Conservation (phyloP, 495 filamentous ascomycete genomes). For the Echria macrotheca region DNA sequence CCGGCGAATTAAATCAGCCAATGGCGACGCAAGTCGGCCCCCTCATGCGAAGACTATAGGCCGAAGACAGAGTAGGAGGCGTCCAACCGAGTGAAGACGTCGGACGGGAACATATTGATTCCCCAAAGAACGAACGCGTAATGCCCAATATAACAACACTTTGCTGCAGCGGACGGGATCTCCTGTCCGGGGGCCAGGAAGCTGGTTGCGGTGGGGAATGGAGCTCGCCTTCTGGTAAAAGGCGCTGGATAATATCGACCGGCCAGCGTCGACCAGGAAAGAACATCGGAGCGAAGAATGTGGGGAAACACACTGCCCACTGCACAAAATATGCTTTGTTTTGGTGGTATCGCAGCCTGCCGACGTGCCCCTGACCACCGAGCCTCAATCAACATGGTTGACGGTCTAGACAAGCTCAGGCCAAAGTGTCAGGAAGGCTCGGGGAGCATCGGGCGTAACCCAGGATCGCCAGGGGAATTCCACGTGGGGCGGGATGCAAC, state of each 20-base stretch:
- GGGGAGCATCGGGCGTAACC: no score
- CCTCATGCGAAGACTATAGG: slow-evolving; percentile 19
- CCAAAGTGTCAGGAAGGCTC: no score
- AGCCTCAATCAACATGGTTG: no score
- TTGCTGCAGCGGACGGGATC: slow-evolving; percentile 14
- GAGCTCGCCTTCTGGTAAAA: slow-evolving; percentile 27
- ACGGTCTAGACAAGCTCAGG: background rate
- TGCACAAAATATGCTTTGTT: no score
- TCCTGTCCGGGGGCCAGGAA: slow-evolving; percentile 20
- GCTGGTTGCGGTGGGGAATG: slow-evolving; percentile 22
- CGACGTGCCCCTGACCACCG: no score
- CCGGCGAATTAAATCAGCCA: slow-evolving; percentile 16
- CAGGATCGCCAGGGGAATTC: no score
- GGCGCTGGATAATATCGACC: slow-evolving; percentile 24
- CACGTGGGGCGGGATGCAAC: no score
- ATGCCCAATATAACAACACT: slow-evolving; percentile 27
- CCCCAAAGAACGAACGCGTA: slow-evolving; percentile 27
- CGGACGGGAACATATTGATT: slow-evolving; percentile 16
- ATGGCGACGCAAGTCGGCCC: slow-evolving; percentile 11
- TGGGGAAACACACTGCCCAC: slow-evolving; percentile 8
- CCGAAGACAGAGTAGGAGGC: slow-evolving; percentile 9
- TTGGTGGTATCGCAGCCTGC: background rate
- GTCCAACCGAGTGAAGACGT: slow-evolving; percentile 12
- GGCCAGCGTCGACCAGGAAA: slow-evolving; percentile 24
- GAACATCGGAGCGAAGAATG: slow-evolving; percentile 3